Evolutionary conservation across 2,329 filamentous ascomycete species (phyloP), one percentile per base, ranked within the genome.

Genomic region (Exophiala bonariae): DNA sequence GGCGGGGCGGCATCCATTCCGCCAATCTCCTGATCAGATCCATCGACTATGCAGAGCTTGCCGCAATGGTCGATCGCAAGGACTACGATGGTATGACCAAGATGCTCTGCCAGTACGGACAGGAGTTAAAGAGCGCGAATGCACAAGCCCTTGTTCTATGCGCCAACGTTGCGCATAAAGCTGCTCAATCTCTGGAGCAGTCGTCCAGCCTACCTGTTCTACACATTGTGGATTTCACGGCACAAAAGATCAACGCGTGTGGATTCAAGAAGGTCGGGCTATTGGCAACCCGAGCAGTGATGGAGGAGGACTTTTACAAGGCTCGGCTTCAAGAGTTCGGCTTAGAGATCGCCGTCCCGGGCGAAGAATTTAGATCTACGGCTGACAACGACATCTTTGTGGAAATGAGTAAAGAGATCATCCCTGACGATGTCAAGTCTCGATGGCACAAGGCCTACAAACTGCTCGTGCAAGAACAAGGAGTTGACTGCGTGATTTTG

Each of bases 241-340:
- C 30, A 3, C 14, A n/a, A 26, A 6, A 37, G 38, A 45, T 54
- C 11, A 19, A 34, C 7, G 19, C 22, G 9, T 7, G n/a, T 7
- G 38, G 30, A 4, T 26, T 40, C 18, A 45, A 41, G 10, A 50
- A 39, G 36, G 44, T 54, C 19, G 52, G 42, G 3, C 37, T 54
- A 13, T 22, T 54, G 2, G 52, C 20, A 6, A 54, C 52, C 4
- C 22, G 37, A 4, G 37, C 49, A 2, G 49, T 46, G 16, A 54
- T 54, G 52, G 52, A 54, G 36, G 44, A 54, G 14, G 44, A 50
- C 3, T 54, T 54, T 28, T 48, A 47, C 48, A 41, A 16, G 8
- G 32, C 10, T 2, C 39, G 48, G 7, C 36, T 53, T 8, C 13
- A 22, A 32, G 14, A 26, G 11, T 49, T 41, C 34, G 50, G 50